A percentile compares a stretch with the other conserved stretches of the same genome.
Evolutionary conservation across 768 basidiomycete genomes (phyloP).

Genomic region (Holtermanniella nyarrowii): DNA sequence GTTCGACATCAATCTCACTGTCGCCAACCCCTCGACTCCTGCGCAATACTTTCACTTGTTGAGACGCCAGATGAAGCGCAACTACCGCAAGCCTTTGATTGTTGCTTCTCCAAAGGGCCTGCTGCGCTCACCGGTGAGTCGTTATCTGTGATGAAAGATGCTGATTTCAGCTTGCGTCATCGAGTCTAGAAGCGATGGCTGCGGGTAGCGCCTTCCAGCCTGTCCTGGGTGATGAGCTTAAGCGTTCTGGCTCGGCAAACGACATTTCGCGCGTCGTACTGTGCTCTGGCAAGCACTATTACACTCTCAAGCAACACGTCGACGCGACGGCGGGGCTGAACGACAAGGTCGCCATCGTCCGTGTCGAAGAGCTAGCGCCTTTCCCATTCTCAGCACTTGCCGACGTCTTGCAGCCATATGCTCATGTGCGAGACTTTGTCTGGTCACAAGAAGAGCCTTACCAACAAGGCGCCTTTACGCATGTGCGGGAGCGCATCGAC

Average conservation of each 20-base stretch:
- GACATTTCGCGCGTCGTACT: constrained; percentile 52
- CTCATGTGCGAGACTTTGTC: constrained; percentile 41
- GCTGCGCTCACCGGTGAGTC: constrained; percentile 59
- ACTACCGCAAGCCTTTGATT: constrained; percentile 76
- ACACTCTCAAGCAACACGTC: constrained; percentile 68
- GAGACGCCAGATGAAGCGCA: constrained; percentile 71
- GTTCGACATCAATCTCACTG: constrained; percentile 70
- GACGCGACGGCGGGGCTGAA: constrained; percentile 42
- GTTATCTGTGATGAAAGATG: not conserved
- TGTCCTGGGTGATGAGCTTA: constrained; percentile 50
- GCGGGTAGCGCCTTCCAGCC: constrained; percentile 57
- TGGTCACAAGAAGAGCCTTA: constrained; percentile 83
- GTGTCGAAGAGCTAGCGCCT: constrained; percentile 76
- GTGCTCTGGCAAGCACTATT: constrained; percentile 75
- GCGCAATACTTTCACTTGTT: constrained; percentile 89
- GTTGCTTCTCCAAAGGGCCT: constrained; percentile 78
- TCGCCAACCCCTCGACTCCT: constrained; percentile 76
- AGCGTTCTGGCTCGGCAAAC: constrained; percentile 11
- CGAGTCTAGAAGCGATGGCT: constrained; percentile 54
- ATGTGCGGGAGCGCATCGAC: constrained; percentile 54
- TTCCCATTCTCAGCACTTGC: constrained; percentile 63
- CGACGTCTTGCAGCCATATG: constrained; percentile 47
- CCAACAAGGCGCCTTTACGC: constrained; percentile 73
- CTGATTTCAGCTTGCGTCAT: constrained; percentile 57
- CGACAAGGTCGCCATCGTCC: constrained; percentile 55